Base-by-base conservation (phyloP, 352 stramenopile species). In the Pythium periplocum region DNA sequence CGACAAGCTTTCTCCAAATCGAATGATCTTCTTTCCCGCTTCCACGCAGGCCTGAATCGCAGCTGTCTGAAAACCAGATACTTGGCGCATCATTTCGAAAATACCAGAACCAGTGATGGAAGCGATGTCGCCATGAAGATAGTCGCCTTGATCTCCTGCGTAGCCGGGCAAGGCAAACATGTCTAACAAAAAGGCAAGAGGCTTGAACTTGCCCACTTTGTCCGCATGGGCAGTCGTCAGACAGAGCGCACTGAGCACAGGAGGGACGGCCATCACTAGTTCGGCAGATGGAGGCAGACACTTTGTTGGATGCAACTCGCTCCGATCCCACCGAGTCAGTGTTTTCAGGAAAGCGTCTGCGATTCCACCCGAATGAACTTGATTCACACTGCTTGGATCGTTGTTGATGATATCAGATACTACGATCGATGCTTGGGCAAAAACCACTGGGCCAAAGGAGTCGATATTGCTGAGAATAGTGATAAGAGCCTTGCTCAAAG, bases 361-460 rank as follows among this genome's bases (percentile, higher is more conserved):
- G 41, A 98, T 75, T 31, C 96, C 96, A 30, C 77, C 86, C 51
- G 85, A 70, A 62, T 98, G 93, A 5, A 98, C 86, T 66, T 98
- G 80, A 68, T 98, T 90, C 41, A 98, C 89, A 63, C 96, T 92
- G 58, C 75, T 98, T 64, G 75, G 96, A 71, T 98, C 95, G 41
- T 95, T 96, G 73, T 98, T 99, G 73, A 98, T 96, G n/a, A 98
- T 79, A 73, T 98, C 95, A 7, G 86, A 90, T 35, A 99, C 74
- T 36, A 99, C 73, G 26, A 96, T 96, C 3, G 83, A 72, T 8
- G 93, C 72, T 52, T 98, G 83, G 30, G 93, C 87, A 50, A 96
- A 96, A 36, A 98, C 63, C n/a, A 95, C 78, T 3, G 95, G 88
- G 10, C 96, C 95, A 59, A 98, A 98, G 4, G 76, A 63, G 55